phyloP scores from a whole-genome alignment of 2,329 filamentous ascomycete species.

The Alternaria sp. region DNA sequence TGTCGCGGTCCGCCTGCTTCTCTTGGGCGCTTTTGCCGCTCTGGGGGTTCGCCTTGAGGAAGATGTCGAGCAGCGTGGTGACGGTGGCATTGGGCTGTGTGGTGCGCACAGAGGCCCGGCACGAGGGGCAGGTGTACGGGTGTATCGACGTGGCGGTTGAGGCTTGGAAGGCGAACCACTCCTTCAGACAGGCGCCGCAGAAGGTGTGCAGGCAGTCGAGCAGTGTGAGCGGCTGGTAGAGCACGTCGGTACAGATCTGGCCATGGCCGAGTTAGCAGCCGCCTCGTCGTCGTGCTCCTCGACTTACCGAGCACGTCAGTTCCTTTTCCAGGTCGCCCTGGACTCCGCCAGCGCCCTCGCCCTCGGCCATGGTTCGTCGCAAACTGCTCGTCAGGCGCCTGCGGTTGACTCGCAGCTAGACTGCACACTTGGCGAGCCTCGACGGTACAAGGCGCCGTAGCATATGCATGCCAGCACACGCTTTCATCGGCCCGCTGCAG shows the following conservation, averaged over 20 bases:
- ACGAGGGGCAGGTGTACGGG: slow-evolving; percentile 89
- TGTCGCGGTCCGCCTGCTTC: slow-evolving; percentile 74
- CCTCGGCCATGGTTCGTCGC: slow-evolving; percentile 41
- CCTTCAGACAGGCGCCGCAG: slow-evolving; percentile 92
- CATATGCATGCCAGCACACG: slow-evolving; percentile 19
- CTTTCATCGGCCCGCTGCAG: not conserved
- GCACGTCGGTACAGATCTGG: slow-evolving; percentile 94
- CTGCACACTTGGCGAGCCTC: slow-evolving; percentile 18
- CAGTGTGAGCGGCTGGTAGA: slow-evolving; percentile 88
- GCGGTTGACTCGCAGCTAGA: slow-evolving; percentile 14
- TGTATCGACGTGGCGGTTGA: slow-evolving; percentile 60
- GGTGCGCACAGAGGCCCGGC: slow-evolving; percentile 82
- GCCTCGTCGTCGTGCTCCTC: slow-evolving; percentile 18
- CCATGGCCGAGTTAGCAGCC: slow-evolving; percentile 26
- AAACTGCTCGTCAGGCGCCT: slow-evolving; percentile 3
- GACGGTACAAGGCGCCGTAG: slow-evolving; percentile 9
- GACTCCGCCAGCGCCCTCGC: slow-evolving; percentile 49
- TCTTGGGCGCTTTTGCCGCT: slow-evolving; percentile 74
- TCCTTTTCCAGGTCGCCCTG: slow-evolving; percentile 83
- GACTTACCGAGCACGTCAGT: slow-evolving; percentile 88
- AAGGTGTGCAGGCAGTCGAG: slow-evolving; percentile 96
- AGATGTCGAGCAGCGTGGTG: slow-evolving; percentile 88
- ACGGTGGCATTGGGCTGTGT: slow-evolving; percentile 91
- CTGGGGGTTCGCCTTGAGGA: slow-evolving; percentile 77
- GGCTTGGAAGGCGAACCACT: slow-evolving; percentile 90